Base-by-base conservation (phyloP, 495 filamentous ascomycete species). In the Mytilinidion resinicola region DNA sequence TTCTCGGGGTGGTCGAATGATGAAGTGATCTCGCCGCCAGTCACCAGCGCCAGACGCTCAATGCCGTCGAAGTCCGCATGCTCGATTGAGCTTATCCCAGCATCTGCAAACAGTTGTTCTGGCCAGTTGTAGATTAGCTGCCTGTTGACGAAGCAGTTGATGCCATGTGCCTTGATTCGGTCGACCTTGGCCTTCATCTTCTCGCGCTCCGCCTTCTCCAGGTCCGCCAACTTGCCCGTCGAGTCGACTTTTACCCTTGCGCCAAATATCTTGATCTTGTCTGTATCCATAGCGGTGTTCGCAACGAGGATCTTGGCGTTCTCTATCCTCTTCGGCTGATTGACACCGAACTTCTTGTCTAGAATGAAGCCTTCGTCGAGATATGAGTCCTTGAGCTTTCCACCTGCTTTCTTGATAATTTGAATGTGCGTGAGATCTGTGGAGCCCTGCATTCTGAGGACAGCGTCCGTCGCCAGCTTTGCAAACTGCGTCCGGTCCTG, bases 91-190 rank as follows among this genome's bases (percentile, higher is more conserved):
- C 95, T 85, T 74, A 98, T 97, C 51, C 93, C 95, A 9, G 91
- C 92, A 71, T 98, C 93, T 21, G 92, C 88, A 71, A 98, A 98
- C 50, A 98, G 86, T 75, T 97, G 95, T 72, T 98, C 93, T 36
- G 93, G 93, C 92, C 93, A 97, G 81, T 98, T 98, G 81, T 98
- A 98, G 75, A 98, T 98, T 46, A 98, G 82, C 70, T 98, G 93
- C 60, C 93, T 81, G 80, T 98, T 98, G 70, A 98, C 95, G 76
- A 98, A 98, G 78, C 95, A 97, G 81, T 98, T 98, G 77, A 98
- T 96, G 41, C 93, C 93, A 67, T 98, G 95, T 36, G 90, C 82
- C 83, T 97, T 98, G 78, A 98, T 98, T 68, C 86, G 91, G 67
- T 98, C 95, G 42, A 98, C 93, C 80, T 98, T 98, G 55, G 87